Percentiles rank a stretch among this genome's conserved stretches.
phyloP scores from a whole-genome alignment of 768 basidiomycete species.

The Amanita rubescens region DNA sequence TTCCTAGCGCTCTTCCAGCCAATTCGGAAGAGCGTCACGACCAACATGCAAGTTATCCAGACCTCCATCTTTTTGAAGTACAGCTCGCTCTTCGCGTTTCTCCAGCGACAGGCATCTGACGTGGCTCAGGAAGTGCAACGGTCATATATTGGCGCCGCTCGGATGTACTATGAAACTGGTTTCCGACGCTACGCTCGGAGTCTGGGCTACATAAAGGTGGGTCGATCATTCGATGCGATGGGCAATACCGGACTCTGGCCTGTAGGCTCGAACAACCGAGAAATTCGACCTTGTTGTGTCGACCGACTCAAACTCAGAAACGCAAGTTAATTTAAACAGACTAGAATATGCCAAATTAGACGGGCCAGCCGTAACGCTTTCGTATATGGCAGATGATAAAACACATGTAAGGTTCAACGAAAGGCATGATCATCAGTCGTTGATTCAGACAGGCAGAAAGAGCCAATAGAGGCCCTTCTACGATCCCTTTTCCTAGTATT shows the following conservation, averaged over 20 bases:
- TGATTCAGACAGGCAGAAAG: constrained; percentile 42
- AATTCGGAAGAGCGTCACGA: constrained; percentile 74
- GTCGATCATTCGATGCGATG: constrained; percentile 2
- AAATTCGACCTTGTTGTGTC: constrained; percentile 58
- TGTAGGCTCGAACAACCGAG: constrained; percentile 61
- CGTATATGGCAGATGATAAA: constrained; percentile 89
- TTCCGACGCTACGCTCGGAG: constrained; percentile 86
- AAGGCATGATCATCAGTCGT: neutral
- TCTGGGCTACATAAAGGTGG: constrained; percentile 71
- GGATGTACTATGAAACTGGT: constrained; percentile 93
- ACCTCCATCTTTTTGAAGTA: constrained; percentile 82
- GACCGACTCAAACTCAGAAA: constrained; percentile 34
- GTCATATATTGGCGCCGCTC: constrained; percentile 74
- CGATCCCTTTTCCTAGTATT: constrained; percentile 85
- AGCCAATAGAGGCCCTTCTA: constrained; percentile 74
- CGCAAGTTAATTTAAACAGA: constrained; percentile 44
- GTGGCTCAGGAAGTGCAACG: constrained; percentile 86
- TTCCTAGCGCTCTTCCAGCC: constrained; percentile 81
- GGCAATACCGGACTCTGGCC: neutral
- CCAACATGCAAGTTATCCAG: constrained; percentile 91
- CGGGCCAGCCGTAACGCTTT: constrained; percentile 72
- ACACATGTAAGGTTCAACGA: constrained; percentile 52
- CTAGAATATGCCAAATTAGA: constrained; percentile 66
- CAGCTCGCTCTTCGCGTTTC: constrained; percentile 71
- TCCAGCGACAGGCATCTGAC: constrained; percentile 72